Percentiles rank a stretch among this genome's conserved stretches.
Conservation (phyloP, 805 yeast genomes). For the Debaryomyces prosopidis region DNA sequence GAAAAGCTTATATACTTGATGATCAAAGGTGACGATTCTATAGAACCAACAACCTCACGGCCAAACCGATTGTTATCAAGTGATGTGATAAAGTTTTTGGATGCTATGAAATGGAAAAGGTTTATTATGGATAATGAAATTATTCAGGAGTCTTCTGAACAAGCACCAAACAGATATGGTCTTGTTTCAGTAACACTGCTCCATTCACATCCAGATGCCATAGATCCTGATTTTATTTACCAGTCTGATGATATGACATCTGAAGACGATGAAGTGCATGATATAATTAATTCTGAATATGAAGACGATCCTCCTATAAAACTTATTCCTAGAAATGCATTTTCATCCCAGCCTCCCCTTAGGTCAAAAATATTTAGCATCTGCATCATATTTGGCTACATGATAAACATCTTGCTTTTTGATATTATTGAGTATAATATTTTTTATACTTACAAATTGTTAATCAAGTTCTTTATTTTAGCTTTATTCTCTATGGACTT, state of each 20-base stretch:
- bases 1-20: conserved; percentile 26
- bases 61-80: conserved; percentile 9
- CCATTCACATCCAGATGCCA: neutral
- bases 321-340: neutral
- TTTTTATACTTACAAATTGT: neutral
- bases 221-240: neutral
- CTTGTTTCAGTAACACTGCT: neutral
- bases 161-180: neutral
- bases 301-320: neutral
- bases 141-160: neutral
- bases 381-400: neutral
- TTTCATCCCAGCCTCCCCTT: neutral
- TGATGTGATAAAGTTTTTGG: conserved; percentile 21
- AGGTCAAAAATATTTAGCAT: neutral
- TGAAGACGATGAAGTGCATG: neutral
- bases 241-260: neutral
- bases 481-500: neutral
- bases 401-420: neutral
- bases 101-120: conserved; percentile 19
- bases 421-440: neutral
- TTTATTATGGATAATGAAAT: neutral
- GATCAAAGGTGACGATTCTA: conserved; percentile 26
- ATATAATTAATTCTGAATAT: neutral
- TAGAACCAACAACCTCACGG: neutral
- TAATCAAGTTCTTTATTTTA: neutral